A percentile compares a stretch with the other conserved stretches of the same genome.
Conservation (phyloP, 192 early-diverging fungal genomes). For the Linnemannia schmuckeri region DNA sequence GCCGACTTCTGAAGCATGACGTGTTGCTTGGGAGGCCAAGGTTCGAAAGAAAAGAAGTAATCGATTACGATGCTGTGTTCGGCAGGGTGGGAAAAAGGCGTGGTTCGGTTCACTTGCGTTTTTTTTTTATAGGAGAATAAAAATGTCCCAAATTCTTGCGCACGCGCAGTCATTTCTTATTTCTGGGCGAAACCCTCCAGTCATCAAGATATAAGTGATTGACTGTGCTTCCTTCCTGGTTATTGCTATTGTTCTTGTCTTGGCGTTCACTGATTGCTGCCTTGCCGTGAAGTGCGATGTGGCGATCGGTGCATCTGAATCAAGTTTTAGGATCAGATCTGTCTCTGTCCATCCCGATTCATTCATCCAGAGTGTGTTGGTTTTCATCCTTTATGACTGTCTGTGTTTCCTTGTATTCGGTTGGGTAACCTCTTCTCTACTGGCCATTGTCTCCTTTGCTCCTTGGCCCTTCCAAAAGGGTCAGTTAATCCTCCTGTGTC, state of each 20-base stretch:
- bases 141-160: background rate
- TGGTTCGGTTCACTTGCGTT: background rate
- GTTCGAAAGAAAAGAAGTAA: background rate
- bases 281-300: background rate
- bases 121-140: background rate
- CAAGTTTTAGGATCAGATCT: too few relatives aligned
- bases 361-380: too few relatives aligned
- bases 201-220: background rate
- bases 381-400: too few relatives aligned
- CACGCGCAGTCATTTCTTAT: background rate
- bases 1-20: background rate
- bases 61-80: background rate
- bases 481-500: too few relatives aligned
- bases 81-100: background rate
- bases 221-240: background rate
- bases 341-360: too few relatives aligned
- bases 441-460: too few relatives aligned
- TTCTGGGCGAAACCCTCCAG: too few relatives aligned
- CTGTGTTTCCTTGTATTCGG: too few relatives aligned
- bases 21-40: background rate
- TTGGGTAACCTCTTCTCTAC: too few relatives aligned
- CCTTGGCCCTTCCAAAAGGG: too few relatives aligned
- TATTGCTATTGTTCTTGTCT: background rate
- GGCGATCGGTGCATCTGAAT: background rate
- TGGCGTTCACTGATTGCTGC: too few relatives aligned